Evolutionary conservation across 306 rosid species (phyloP), one percentile per base, ranked within the genome.

Genomic region (Echinosophora koreensis): DNA sequence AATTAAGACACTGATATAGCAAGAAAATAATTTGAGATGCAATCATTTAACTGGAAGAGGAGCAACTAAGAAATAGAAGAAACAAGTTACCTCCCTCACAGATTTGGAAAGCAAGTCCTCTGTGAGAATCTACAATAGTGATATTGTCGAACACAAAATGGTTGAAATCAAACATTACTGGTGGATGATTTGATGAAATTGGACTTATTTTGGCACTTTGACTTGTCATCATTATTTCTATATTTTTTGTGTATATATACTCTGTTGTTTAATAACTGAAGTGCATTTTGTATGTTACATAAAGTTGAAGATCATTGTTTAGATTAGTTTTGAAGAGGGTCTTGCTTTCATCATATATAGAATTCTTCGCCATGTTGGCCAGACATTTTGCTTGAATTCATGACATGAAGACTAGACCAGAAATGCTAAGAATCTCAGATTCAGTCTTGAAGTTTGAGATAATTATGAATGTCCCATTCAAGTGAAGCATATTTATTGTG

Each of bases 91-190:
- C 98, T 85, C 98, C 98, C 70, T 94, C 98, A 1, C 98, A 97
- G 39, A 94, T 92, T 86, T 94, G 98, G 63, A 94, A 84, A 7
- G 76, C 98, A 61, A 94, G 77, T 16, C 97, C 98, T 84, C 98
- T 86, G 61, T 92, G 97, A 81, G 97, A 94, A 79, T 92, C 95
- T 7, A 87, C 88, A 84, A 94, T 88, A n/a, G 87, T 87, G 87
- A 94, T 92, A 67, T 90, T 94, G 72, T 94, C 91, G 13, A 94
- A 94, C 58, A 89, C 56, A 71, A 94, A 80, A 65, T 76, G 77
- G 52, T 83, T 90, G 79, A 92, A 89, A 81, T 90, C 86, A 69
- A 90, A 94, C 88, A 83, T 80, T 11, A 74, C 74, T 49, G 0
- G 51, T 77, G 73, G 69, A 76, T 82, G 81, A 85, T 38, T 18